These are phyloP conservation scores for Populus davidiana DNA, from an alignment of 345 rosid species.

Conservation along the genomic window DNA sequence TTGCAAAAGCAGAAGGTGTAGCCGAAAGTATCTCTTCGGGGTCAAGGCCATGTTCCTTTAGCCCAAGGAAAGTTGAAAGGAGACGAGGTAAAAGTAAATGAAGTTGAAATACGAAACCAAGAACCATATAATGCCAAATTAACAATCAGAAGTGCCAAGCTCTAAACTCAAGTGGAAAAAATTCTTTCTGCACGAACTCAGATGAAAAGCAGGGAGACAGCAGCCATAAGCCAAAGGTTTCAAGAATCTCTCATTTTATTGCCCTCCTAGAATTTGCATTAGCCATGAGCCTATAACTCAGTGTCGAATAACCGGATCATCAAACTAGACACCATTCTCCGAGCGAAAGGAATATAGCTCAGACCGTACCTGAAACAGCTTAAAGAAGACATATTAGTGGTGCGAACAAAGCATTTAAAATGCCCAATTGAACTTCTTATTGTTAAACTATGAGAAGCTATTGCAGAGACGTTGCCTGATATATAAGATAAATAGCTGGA, in stretches of 20 bases:
- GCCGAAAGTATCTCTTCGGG: too few relatives aligned
- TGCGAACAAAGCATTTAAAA: slow-evolving; percentile 1
- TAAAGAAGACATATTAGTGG: slow-evolving; percentile 17
- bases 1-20: too few relatives aligned
- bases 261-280: neutral
- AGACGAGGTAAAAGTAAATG: neutral
- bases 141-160: neutral
- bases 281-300: slow-evolving; percentile 44
- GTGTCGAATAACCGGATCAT: slow-evolving; percentile 84
- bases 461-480: neutral
- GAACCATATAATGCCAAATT: neutral
- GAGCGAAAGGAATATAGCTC: slow-evolving; percentile 87
- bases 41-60: neutral
- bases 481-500: neutral
- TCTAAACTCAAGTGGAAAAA: neutral
- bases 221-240: neutral
- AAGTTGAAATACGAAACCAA: neutral
- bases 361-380: slow-evolving; percentile 76
- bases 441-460: neutral
- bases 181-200: neutral
- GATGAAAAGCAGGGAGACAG: neutral
- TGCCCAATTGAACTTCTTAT: neutral
- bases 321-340: slow-evolving; percentile 69
- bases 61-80: neutral
- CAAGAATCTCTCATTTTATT: neutral